These are phyloP conservation scores for Cutaneotrichosporon mucoides DNA, from an alignment of 1,284 basidiomycete species.

Conservation along the genomic window DNA sequence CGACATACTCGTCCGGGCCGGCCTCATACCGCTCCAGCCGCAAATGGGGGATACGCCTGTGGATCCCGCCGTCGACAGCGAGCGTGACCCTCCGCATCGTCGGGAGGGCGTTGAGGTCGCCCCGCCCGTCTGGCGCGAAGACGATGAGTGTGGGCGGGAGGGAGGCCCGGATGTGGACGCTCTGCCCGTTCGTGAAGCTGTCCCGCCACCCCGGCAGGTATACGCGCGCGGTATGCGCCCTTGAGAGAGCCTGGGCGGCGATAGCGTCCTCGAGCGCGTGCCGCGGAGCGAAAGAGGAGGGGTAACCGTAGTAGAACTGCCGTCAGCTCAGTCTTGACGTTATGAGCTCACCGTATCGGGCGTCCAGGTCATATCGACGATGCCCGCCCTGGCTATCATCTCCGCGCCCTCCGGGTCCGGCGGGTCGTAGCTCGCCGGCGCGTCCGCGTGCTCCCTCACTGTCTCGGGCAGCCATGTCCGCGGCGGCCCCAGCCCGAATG, in stretches of 20 bases:
- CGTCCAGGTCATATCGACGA: not conserved
- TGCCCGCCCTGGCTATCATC: not conserved
- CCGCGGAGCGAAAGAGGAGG: not conserved
- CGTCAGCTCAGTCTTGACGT: no score
- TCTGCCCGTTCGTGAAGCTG: not conserved
- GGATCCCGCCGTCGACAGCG: not conserved
- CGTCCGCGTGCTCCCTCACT: not conserved
- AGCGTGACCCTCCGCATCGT: not conserved
- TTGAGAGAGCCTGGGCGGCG: not conserved
- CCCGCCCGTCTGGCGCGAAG: not conserved
- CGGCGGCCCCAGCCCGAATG: not conserved
- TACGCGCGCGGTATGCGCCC: not conserved
- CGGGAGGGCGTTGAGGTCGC: not conserved
- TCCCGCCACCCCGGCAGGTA: not conserved
- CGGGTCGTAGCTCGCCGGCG: not conserved
- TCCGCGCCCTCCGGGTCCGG: not conserved
- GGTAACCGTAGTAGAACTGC: not conserved
- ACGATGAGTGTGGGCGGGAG: not conserved
- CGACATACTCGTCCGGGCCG: not conserved
- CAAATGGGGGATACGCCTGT: not conserved
- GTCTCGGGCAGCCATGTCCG: not conserved
- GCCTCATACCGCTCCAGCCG: not conserved
- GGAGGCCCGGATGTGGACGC: not conserved
- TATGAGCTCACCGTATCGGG: not conserved
- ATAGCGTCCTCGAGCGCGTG: not conserved